A percentile compares a stretch with the other conserved stretches of the same genome.
These are phyloP conservation scores for Talaromyces sp. DNA, from an alignment of 2,329 filamentous ascomycete genomes.

Conservation along the genomic window DNA sequence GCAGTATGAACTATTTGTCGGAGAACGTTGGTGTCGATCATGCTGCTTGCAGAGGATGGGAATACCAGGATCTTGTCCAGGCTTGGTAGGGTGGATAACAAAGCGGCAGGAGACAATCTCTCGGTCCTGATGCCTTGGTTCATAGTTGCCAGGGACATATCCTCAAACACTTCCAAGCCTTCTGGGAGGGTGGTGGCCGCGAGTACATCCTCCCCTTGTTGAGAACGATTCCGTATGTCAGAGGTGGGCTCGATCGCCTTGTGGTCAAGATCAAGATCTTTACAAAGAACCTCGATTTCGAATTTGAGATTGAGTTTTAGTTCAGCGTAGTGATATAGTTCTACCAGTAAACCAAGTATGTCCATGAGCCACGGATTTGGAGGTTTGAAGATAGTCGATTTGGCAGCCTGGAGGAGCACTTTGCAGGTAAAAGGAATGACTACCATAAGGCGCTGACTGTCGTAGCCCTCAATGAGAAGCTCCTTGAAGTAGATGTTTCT, in stretches of 20 bases:
- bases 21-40: constrained; percentile 65
- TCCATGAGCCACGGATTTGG: constrained; percentile 99
- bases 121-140: constrained; percentile 64
- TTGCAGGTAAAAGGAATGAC: constrained; percentile 98
- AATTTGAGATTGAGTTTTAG: constrained; percentile 97
- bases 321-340: constrained; percentile 88
- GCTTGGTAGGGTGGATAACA: constrained; percentile 78
- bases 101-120: constrained; percentile 70
- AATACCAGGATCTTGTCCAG: constrained; percentile 74
- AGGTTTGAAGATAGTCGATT: constrained; percentile 84
- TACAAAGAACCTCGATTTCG: constrained; percentile 96
- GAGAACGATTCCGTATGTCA: constrained; percentile 71
- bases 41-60: constrained; percentile 71
- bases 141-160: constrained; percentile 71
- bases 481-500: constrained; percentile 97
- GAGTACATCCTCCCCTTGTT: constrained; percentile 55
- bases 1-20: constrained; percentile 76
- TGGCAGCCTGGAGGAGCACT: constrained; percentile 76
- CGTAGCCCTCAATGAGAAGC: constrained; percentile 85
- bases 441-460: constrained; percentile 83
- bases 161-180: constrained; percentile 75
- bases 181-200: constrained; percentile 59
- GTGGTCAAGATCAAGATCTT: constrained; percentile 85
- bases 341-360: constrained; percentile 82
- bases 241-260: constrained; percentile 85